Conservation (phyloP, 345 rosid genomes). For the Raphanus sativus region DNA sequence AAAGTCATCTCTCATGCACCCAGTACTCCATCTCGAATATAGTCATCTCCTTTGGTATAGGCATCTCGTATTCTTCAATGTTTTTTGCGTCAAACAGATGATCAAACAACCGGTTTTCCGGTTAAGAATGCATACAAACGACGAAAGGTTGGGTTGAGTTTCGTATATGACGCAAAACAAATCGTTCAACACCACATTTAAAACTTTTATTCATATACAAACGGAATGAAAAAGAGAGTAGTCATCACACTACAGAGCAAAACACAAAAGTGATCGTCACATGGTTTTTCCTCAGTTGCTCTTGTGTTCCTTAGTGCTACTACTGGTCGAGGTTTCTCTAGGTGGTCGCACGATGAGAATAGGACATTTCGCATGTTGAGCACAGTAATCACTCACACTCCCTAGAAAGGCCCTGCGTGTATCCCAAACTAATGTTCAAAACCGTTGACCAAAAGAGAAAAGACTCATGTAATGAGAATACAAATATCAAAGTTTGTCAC, state of each 20-base stretch:
- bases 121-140: neutral
- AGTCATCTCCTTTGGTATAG: constrained; percentile 67
- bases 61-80: constrained; percentile 49
- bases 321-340: neutral
- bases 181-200: neutral
- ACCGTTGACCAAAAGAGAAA: neutral
- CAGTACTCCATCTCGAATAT: constrained; percentile 75
- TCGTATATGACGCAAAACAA: neutral
- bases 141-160: neutral
- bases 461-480: neutral
- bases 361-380: neutral
- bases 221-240: neutral
- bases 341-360: neutral
- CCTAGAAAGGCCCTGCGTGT: neutral
- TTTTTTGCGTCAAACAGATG: constrained; percentile 54
- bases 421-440: neutral
- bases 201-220: neutral
- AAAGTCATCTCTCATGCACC: constrained; percentile 93
- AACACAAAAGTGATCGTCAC: neutral
- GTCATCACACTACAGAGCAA: neutral
- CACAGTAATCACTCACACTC: neutral
- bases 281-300: neutral
- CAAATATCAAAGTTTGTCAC: neutral
- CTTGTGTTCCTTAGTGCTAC: neutral
- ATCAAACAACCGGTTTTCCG: neutral